phyloP scores from a whole-genome alignment of 2,329 filamentous ascomycete genomes.

The Emydomyces testavorans region DNA sequence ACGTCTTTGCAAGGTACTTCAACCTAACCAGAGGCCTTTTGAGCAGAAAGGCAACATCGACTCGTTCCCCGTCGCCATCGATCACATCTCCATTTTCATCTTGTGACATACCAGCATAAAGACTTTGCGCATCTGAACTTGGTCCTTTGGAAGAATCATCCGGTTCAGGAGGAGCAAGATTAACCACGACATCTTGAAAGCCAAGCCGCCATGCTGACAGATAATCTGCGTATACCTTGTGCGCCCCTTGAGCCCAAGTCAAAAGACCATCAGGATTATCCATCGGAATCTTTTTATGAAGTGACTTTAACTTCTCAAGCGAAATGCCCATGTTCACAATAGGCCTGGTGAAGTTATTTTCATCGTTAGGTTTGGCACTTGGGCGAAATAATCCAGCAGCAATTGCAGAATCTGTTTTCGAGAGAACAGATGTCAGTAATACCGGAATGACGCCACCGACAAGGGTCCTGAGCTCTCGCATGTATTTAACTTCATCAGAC shows the following conservation, averaged over 20 bases:
- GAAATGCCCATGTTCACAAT: conserved; percentile 91
- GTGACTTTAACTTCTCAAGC: conserved; percentile 67
- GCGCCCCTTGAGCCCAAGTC: conserved; percentile 67
- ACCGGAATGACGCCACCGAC: conserved; percentile 94
- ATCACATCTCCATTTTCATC: conserved; percentile 51
- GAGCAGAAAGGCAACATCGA: conserved; percentile 86
- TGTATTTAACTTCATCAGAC: conserved; percentile 77
- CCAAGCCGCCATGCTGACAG: conserved; percentile 80
- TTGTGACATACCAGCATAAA: conserved; percentile 45
- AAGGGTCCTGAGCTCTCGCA: conserved; percentile 78
- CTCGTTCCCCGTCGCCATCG: conserved; percentile 69
- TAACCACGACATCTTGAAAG: conserved; percentile 89
- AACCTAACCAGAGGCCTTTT: conserved; percentile 79
- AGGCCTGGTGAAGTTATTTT: conserved; percentile 61
- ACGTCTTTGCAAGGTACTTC: conserved; percentile 74
- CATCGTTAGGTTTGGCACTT: conserved; percentile 42
- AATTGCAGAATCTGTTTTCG: conserved; percentile 53
- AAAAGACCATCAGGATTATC: conserved; percentile 60
- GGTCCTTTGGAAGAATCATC: conserved; percentile 41
- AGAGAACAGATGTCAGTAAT: conserved; percentile 71
- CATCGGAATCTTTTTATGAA: conserved; percentile 70
- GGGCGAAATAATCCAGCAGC: conserved; percentile 57
- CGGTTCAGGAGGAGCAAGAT: conserved; percentile 65
- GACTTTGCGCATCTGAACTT: conserved; percentile 37
- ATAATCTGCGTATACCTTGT: conserved; percentile 73